Evolutionary conservation across 1,284 basidiomycete species (phyloP), one percentile per base, ranked within the genome.

Genomic region (Hymenochaete sp.): DNA sequence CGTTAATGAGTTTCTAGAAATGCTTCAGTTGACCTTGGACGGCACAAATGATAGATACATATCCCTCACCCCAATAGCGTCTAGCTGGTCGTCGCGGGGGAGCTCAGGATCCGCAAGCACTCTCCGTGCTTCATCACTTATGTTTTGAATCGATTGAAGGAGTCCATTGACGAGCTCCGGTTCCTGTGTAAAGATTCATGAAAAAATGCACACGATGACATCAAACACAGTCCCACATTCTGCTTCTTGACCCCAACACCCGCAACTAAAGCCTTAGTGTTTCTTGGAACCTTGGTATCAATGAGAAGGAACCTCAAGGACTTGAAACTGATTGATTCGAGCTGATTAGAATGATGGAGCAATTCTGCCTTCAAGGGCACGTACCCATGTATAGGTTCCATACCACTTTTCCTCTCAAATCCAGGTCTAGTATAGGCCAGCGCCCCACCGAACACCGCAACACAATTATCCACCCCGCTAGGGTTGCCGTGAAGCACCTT

Each of bases 401-500:
- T 88, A 37, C 84, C 82, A 55, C 79, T 77, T 57, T 79, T 75
- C 59, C 77, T 75, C 44, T 75, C 79, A 55, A 87, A 86, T 22
- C 86, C 82, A 49, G 86, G 73, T 42, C 89, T 80, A 4, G 85
- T 89, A 64, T 96, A 99, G 19, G 85, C 80, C 52, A 98, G 73
- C 16, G 93, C 96, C 39, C 96, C 95, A 14, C 96, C 96, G 57
- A 85, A 89, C 1, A 93, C 87, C 6, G 91, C 77, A 26, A 98
- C 91, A 13, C 92, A 87, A 63, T 99, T 98, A 64, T 99, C 96
- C 26, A 99, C 89, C 16, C 96, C 96, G 48, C 90, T 95, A 0
- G 96, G 96, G 57, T 92, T 98, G 2, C 96, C 96, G 61, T 99
- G 96, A 42, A 98, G 69, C 28, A 99, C 88, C 65, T 98, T 98